A percentile compares a stretch with the other conserved stretches of the same genome.
Conservation (phyloP, 345 rosid genomes). For the Brassica carinata region DNA sequence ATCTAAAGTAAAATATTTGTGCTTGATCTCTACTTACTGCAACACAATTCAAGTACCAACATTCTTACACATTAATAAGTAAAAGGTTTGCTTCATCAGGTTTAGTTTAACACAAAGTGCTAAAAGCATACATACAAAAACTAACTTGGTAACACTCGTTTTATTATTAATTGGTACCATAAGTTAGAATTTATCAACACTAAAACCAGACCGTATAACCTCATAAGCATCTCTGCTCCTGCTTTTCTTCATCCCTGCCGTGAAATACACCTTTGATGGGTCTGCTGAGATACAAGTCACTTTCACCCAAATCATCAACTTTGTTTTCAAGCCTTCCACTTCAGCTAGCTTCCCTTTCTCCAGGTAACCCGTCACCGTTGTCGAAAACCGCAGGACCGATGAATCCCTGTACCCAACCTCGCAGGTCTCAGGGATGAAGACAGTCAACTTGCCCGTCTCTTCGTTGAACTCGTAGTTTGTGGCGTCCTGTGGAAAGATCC, state of each 20-base stretch:
- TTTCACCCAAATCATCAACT: conserved; percentile 87
- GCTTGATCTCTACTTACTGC: not conserved
- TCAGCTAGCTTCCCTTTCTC: conserved; percentile 87
- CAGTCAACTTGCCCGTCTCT: conserved; percentile 70
- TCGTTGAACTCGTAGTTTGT: conserved; percentile 94
- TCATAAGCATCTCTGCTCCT: conserved; percentile 80
- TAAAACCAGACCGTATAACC: conserved; percentile 71
- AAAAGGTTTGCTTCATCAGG: conserved; percentile 20
- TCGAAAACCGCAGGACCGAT: conserved; percentile 73
- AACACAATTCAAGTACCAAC: conserved; percentile 1
- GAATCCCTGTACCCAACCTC: conserved; percentile 94
- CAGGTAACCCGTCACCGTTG: conserved; percentile 65
- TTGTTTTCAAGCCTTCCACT: conserved; percentile 90
- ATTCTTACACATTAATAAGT: conserved; percentile 5
- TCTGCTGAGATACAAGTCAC: conserved; percentile 71
- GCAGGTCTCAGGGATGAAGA: conserved; percentile 71
- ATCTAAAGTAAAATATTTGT: not conserved
- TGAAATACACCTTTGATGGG: conserved; percentile 73
- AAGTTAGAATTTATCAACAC: conserved; percentile 71
- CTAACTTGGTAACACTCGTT: not conserved
- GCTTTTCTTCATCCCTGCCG: conserved; percentile 76
- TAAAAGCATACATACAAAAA: conserved; percentile 17
- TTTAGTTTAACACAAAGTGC: not conserved
- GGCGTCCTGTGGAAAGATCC: conserved; percentile 94
- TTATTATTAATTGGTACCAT: conserved; percentile 1